Evolutionary conservation across 2,329 filamentous ascomycete species (phyloP).

Genomic region (Calonectria pauciramosa): DNA sequence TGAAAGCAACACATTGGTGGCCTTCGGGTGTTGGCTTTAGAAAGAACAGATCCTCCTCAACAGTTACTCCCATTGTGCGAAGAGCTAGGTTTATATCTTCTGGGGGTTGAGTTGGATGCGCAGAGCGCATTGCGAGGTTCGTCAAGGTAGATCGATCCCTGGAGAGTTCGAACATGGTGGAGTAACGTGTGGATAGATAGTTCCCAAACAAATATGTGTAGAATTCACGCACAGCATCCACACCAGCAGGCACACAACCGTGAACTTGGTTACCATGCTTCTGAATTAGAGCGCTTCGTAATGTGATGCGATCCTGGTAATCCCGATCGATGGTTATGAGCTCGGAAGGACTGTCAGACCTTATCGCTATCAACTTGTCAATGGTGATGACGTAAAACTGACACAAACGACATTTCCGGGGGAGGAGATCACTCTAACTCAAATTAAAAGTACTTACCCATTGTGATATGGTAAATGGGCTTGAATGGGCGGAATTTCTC

Average conservation of each 20-base stretch:
- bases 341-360: conserved; percentile 58
- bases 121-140: background rate
- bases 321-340: conserved; percentile 65
- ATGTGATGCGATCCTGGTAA: conserved; percentile 59
- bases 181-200: conserved; percentile 62
- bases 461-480: conserved; percentile 6
- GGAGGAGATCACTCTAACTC: background rate
- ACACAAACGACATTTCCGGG: background rate
- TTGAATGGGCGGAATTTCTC: background rate
- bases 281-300: conserved; percentile 53
- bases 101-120: background rate
- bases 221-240: conserved; percentile 59
- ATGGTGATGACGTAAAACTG: background rate
- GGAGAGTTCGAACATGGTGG: conserved; percentile 58
- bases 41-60: conserved; percentile 68
- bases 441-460: background rate
- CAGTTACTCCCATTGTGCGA: conserved; percentile 56
- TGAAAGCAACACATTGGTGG: conserved; percentile 60
- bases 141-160: background rate
- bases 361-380: conserved; percentile 14
- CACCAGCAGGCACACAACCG: conserved; percentile 56
- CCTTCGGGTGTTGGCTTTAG: conserved; percentile 55
- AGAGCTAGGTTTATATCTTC: background rate
- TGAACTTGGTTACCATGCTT: conserved; percentile 55
- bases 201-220: conserved; percentile 61